A percentile compares a stretch with the other conserved stretches of the same genome.
Evolutionary conservation across 2,329 filamentous ascomycete species (phyloP).

Genomic region (Fusarium sp.): DNA sequence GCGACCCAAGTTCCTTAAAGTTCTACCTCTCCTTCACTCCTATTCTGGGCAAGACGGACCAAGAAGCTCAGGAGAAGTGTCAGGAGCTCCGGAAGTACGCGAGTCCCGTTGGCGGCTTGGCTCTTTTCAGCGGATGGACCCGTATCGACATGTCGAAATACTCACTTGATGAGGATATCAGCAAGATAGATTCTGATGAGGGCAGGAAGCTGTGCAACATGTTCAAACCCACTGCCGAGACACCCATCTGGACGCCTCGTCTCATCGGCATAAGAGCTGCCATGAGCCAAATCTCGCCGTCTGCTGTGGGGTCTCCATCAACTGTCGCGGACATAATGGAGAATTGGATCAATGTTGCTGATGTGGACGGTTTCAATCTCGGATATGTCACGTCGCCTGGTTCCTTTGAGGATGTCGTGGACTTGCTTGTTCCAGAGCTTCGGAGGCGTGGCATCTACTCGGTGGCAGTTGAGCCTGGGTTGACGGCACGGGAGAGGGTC

Average conservation of each 20-base stretch:
- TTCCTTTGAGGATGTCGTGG: constrained; percentile 25
- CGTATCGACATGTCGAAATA: background rate
- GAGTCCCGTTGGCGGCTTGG: background rate
- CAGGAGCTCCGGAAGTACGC: background rate
- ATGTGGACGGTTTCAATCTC: constrained; percentile 33
- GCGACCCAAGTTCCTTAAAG: background rate
- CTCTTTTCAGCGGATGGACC: background rate
- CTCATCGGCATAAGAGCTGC: background rate
- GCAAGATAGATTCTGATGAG: background rate
- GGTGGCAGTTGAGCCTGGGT: background rate
- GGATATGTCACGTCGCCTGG: constrained; percentile 23
- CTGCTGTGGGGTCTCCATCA: constrained; percentile 24
- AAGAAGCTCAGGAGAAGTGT: background rate
- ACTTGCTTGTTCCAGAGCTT: constrained; percentile 11
- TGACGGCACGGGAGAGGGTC: background rate
- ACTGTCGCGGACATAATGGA: constrained; percentile 32
- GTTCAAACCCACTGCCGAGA: background rate
- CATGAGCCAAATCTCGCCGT: background rate
- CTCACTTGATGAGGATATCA: background rate
- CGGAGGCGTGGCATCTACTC: background rate
- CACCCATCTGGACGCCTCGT: background rate
- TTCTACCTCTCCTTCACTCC: background rate
- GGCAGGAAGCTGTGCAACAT: background rate
- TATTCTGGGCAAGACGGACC: background rate
- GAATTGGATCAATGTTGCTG: constrained; percentile 22